Conservation (phyloP, 2,329 filamentous ascomycete species). For the Ophiostoma quercus region DNA sequence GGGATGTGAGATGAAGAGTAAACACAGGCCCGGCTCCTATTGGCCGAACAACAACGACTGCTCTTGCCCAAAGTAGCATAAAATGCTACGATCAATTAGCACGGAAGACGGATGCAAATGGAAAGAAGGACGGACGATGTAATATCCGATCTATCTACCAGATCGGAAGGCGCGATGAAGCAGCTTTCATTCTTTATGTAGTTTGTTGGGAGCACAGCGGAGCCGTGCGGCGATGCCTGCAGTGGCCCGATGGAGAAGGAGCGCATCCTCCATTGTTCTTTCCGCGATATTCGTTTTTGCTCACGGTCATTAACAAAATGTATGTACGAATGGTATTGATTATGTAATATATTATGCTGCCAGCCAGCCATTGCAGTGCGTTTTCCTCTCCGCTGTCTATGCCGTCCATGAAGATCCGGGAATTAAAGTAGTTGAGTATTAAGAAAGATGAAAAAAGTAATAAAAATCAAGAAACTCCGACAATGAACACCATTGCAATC, state of each 20-base stretch:
- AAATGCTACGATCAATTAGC: background rate
- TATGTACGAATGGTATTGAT: background rate
- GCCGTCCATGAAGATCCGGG: background rate
- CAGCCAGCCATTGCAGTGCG: background rate
- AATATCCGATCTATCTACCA: background rate
- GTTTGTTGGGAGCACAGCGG: background rate
- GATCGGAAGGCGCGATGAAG: background rate
- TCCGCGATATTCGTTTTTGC: background rate
- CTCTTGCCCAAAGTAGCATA: background rate
- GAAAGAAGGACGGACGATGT: background rate
- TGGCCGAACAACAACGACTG: background rate
- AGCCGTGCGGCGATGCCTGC: background rate
- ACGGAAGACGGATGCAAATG: background rate
- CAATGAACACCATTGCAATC: conserved; percentile 2
- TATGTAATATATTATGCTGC: background rate
- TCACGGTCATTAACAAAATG: background rate
- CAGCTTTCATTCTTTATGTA: background rate
- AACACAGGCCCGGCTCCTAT: background rate
- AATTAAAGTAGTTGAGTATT: background rate
- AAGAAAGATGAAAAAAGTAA: background rate
- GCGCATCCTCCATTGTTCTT: background rate
- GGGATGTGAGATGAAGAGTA: background rate
- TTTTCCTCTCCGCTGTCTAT: conserved; percentile 6
- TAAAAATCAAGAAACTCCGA: background rate
- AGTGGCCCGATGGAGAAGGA: background rate